Conservation (phyloP, 495 filamentous ascomycete species). For the Talaromyces ruber region DNA sequence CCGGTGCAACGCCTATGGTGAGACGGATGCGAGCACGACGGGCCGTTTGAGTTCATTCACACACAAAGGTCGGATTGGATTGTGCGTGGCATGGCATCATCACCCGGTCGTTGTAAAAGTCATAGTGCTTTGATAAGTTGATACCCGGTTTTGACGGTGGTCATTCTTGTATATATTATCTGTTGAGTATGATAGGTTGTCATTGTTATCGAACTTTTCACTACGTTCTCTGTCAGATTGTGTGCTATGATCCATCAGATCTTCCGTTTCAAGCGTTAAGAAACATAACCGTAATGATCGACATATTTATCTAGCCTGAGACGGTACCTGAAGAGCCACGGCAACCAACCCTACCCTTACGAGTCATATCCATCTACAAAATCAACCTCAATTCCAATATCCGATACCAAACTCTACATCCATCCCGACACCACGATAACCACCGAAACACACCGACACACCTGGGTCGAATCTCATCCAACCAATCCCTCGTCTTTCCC, state of each 20-base stretch:
- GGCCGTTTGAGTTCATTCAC: neutral
- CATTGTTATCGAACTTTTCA: neutral
- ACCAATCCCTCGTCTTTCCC: neutral
- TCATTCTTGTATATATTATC: conserved; percentile 2
- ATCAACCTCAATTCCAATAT: neutral
- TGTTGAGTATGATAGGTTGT: neutral
- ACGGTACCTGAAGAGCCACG: no score
- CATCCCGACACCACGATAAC: neutral
- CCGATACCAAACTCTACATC: neutral
- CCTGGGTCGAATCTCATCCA: neutral
- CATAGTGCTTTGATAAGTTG: neutral
- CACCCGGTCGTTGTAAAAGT: neutral
- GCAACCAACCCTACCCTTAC: neutral
- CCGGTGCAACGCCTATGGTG: conserved; percentile 34
- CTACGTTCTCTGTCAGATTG: no score
- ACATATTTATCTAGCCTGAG: neutral
- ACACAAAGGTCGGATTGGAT: neutral
- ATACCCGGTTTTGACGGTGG: neutral
- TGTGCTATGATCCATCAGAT: no score
- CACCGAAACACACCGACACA: neutral
- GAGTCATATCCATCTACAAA: neutral
- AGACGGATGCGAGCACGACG: conserved; percentile 26
- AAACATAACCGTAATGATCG: neutral
- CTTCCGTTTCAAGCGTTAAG: neutral
- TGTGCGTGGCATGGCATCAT: neutral